Base-by-base conservation (phyloP, 2,329 filamentous ascomycete genomes). In the Phaeosphaeria sp. region DNA sequence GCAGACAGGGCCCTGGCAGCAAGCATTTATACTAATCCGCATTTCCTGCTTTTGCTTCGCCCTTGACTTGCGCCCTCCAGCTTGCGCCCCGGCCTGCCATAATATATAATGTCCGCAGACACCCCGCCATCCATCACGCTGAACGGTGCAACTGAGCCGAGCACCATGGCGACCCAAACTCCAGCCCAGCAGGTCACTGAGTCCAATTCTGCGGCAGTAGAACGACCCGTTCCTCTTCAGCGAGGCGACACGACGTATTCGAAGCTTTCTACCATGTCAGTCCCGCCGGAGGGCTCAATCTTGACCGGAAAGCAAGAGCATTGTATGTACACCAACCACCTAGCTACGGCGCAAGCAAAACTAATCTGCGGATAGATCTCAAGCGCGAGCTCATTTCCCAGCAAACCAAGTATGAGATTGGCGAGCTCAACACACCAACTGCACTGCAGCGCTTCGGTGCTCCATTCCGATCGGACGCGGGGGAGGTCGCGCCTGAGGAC, bases 241-340 rank as follows among this genome's bases (percentile, higher is more conserved):
- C 66, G 74, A 47, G 66, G 62, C 48, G 72, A 77, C 60, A 74
- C 74, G 30, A 72, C 60, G 58, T 73, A 68, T 51, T 74, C 74
- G 46, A 77, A 76, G 62, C 65, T 73, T 43, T 82, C 81, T n/a
- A 76, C 68, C 42, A 70, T 75, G 57, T 82, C 81, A 24, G 73
- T 79, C 54, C 82, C 83, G 49, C 83, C 82, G n/a, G 80, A 82
- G 33, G 84, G 84, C 21, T 85, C 86, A 49, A 80, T 89, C 63
- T 80, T 99, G 74, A 97, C 93, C 0, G 95, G 95, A 66, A 98
- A 97, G 81, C 94, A 99, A 84, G 95, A 99, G 78, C 95, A 99
- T 77, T 99, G 93, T 96, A 77, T 70, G 89, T 50, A 42, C 60
- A 44, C 22, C 51, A 30, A 44, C 44, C 39, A 18, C 44, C 11